A percentile compares a stretch with the other conserved stretches of the same genome.
phyloP scores from a whole-genome alignment of 768 basidiomycete species.

The Fistulinella prunicolor region DNA sequence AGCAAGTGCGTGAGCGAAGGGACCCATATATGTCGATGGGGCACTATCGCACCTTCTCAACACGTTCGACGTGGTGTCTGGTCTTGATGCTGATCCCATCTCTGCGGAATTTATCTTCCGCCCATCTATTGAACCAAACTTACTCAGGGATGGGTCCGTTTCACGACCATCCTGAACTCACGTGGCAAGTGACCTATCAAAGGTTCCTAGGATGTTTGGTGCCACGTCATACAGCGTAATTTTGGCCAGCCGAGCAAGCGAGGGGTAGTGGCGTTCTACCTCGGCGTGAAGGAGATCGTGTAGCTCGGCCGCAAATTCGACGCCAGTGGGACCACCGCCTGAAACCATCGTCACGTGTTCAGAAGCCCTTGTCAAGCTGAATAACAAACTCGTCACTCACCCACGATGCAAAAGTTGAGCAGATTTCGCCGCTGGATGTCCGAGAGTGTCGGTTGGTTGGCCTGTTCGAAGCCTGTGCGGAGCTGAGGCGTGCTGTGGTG shows the following conservation, averaged over 20 bases:
- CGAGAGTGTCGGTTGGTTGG: conserved; percentile 73
- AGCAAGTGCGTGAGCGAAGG: conserved; percentile 6
- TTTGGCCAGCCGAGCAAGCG: conserved; percentile 57
- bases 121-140: conserved; percentile 43
- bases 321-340: conserved; percentile 78
- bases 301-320: conserved; percentile 82
- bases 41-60: conserved; percentile 47
- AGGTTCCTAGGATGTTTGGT: conserved; percentile 67
- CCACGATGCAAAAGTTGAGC: conserved; percentile 85
- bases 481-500: conserved; percentile 1
- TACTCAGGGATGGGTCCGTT: not conserved
- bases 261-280: conserved; percentile 57
- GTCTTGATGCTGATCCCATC: conserved; percentile 74
- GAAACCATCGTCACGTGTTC: conserved; percentile 2
- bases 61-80: conserved; percentile 68
- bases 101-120: conserved; percentile 65
- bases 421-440: conserved; percentile 72
- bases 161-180: conserved; percentile 30
- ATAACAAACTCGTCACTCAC: conserved; percentile 38
- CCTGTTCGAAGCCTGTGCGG: conserved; percentile 72
- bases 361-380: conserved; percentile 1
- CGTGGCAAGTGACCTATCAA: conserved; percentile 66
- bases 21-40: conserved; percentile 7
- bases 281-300: conserved; percentile 75
- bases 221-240: conserved; percentile 86